Evolutionary conservation across 768 basidiomycete species (phyloP).

Genomic region (Cantharellus anzutake): DNA sequence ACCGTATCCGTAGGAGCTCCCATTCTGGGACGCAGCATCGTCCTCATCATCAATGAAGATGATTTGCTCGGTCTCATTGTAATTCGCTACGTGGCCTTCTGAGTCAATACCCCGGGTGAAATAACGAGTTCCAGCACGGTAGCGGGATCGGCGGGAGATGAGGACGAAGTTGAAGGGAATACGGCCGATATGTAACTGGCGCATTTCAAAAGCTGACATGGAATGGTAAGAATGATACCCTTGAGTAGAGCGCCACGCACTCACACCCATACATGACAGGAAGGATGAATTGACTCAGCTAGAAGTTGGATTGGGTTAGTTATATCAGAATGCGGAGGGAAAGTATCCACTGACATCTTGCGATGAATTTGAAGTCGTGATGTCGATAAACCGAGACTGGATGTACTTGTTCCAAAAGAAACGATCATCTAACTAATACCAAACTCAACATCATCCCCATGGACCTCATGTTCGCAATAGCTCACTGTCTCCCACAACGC

Average conservation of each 20-base stretch:
- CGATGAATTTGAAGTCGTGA: constrained; percentile 28
- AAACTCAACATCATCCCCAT: background rate
- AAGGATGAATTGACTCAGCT: constrained; percentile 81
- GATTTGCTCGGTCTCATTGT: constrained; percentile 95
- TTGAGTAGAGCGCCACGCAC: constrained; percentile 19
- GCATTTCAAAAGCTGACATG: constrained; percentile 63
- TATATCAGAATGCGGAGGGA: constrained; percentile 40
- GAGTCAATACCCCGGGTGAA: constrained; percentile 86
- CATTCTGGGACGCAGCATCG: constrained; percentile 10
- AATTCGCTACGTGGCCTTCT: constrained; percentile 84
- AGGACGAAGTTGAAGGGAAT: constrained; percentile 67
- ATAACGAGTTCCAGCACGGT: constrained; percentile 91
- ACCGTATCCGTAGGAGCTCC: constrained; percentile 7
- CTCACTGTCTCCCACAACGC: constrained; percentile 64
- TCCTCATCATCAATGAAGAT: constrained; percentile 42
- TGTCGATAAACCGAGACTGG: constrained; percentile 42
- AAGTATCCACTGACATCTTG: constrained; percentile 37
- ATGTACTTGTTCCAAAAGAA: constrained; percentile 96
- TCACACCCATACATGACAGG: constrained; percentile 88
- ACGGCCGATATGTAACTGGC: constrained; percentile 53
- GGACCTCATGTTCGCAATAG: background rate
- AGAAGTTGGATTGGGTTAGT: constrained; percentile 34
- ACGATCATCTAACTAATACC: constrained; percentile 42
- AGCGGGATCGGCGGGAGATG: constrained; percentile 84
- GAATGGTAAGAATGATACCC: constrained; percentile 2